Conservation (phyloP, 768 basidiomycete genomes). For the Lyophyllum atratum region DNA sequence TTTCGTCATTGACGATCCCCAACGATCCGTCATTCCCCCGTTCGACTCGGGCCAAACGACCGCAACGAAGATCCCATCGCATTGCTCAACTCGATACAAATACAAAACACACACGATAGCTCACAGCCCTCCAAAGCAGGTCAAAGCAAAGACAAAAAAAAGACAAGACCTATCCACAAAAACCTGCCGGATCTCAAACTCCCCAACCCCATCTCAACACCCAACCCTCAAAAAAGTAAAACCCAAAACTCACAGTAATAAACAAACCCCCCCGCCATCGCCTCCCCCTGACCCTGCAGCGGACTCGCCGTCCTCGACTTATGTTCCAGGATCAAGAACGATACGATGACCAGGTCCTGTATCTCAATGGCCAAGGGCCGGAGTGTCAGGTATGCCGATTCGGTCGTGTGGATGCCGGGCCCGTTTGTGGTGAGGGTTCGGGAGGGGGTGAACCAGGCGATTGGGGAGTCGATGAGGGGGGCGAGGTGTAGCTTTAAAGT, state of each 20-base stretch:
- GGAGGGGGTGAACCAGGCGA: constrained; percentile 28
- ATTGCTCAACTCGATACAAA: no score
- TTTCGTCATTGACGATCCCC: no score
- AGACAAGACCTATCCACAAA: no score
- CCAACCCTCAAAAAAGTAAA: neutral
- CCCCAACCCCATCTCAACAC: neutral
- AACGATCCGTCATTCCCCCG: no score
- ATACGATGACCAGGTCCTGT: constrained; percentile 23
- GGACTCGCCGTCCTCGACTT: constrained; percentile 19
- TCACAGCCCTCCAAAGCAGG: no score
- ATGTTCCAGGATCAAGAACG: constrained; percentile 26
- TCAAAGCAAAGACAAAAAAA: no score
- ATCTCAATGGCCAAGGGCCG: constrained; percentile 23
- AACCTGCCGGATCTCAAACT: neutral
- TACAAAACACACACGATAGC: no score
- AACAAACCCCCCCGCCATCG: constrained; percentile 7
- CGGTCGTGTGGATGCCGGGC: constrained; percentile 5
- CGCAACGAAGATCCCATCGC: no score
- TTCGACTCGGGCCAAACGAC: no score
- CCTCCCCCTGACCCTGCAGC: neutral
- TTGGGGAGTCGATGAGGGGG: constrained; percentile 11
- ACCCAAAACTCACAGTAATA: constrained; percentile 17
- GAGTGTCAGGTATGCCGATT: constrained; percentile 22
- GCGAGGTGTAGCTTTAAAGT: constrained; percentile 5
- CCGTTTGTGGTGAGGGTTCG: constrained; percentile 10